These are phyloP conservation scores for Epichloe gansuensis DNA, from an alignment of 2,329 filamentous ascomycete genomes.

Conservation along the genomic window DNA sequence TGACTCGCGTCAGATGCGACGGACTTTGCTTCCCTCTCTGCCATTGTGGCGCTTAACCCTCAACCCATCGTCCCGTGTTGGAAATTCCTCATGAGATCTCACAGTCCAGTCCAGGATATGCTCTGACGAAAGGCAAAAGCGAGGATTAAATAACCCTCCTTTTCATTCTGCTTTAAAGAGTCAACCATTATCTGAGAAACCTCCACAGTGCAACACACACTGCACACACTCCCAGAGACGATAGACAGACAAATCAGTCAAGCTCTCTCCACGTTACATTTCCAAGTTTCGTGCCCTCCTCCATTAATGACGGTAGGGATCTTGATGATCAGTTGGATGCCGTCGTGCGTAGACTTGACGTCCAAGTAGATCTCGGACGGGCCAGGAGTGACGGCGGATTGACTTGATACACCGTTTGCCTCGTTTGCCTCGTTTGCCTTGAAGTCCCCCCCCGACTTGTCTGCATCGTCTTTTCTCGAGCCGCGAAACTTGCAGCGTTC, in stretches of 20 bases:
- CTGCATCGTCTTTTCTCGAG: not conserved
- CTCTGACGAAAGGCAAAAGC: too few species aligned
- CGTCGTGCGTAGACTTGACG: constrained; percentile 44
- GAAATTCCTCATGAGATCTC: too few species aligned
- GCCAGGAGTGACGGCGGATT: constrained; percentile 16
- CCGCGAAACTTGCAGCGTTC: not conserved
- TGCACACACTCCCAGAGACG: too few species aligned
- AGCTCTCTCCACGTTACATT: not conserved
- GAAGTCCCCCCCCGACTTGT: not conserved
- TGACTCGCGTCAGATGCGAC: too few species aligned
- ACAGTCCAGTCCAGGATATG: too few species aligned
- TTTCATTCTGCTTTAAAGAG: too few species aligned
- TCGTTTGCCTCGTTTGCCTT: not conserved
- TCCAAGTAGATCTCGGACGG: constrained; percentile 44
- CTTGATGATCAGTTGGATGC: constrained; percentile 43
- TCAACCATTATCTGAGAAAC: too few species aligned
- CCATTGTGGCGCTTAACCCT: too few species aligned
- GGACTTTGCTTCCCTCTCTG: too few species aligned
- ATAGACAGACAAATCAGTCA: not conserved
- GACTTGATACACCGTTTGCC: not conserved
- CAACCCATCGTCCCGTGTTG: too few species aligned
- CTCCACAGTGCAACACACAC: too few species aligned
- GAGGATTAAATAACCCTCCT: too few species aligned
- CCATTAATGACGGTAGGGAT: constrained; percentile 44
- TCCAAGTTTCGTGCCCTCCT: constrained; percentile 23